Conservation (phyloP, 768 basidiomycete genomes). For the Cubamyces sp. region DNA sequence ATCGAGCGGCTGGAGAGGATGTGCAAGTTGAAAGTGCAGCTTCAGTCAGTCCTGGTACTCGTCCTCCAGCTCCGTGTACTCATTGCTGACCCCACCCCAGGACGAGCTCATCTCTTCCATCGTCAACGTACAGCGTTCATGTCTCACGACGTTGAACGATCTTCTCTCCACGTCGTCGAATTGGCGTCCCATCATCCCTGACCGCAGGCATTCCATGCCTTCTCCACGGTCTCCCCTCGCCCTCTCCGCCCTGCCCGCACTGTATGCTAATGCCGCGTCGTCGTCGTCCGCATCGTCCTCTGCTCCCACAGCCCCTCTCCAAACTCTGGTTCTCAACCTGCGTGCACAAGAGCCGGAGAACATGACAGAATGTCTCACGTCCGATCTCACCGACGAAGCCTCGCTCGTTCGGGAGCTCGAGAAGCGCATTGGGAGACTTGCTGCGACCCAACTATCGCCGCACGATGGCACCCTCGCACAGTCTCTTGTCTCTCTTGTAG, state of each 20-base stretch:
- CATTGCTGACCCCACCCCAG: conserved; percentile 34
- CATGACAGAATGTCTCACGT: conserved; percentile 51
- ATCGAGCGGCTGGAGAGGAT: neutral
- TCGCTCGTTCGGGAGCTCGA: conserved; percentile 64
- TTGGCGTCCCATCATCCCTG: conserved; percentile 62
- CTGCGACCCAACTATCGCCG: conserved; percentile 42
- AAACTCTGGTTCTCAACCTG: conserved; percentile 65
- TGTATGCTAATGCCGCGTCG: conserved; percentile 32
- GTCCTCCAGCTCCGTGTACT: neutral
- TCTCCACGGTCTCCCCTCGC: conserved; percentile 32
- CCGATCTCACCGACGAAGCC: conserved; percentile 43
- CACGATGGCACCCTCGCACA: conserved; percentile 66
- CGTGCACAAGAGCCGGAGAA: conserved; percentile 50
- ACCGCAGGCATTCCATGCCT: conserved; percentile 65
- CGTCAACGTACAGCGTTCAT: conserved; percentile 70
- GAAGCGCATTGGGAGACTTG: conserved; percentile 53
- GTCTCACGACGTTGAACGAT: conserved; percentile 72
- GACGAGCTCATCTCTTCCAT: conserved; percentile 75
- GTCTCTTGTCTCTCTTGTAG: conserved; percentile 69
- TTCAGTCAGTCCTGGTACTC: neutral
- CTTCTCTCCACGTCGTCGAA: conserved; percentile 56
- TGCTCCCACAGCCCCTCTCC: conserved; percentile 51
- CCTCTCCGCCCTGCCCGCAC: conserved; percentile 6
- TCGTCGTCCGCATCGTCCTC: conserved; percentile 36
- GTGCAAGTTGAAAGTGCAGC: neutral